Evolutionary conservation across 495 filamentous ascomycete genomes (phyloP), one percentile per base, ranked within the genome.

Genomic region (Saxophila tyrrhenica): DNA sequence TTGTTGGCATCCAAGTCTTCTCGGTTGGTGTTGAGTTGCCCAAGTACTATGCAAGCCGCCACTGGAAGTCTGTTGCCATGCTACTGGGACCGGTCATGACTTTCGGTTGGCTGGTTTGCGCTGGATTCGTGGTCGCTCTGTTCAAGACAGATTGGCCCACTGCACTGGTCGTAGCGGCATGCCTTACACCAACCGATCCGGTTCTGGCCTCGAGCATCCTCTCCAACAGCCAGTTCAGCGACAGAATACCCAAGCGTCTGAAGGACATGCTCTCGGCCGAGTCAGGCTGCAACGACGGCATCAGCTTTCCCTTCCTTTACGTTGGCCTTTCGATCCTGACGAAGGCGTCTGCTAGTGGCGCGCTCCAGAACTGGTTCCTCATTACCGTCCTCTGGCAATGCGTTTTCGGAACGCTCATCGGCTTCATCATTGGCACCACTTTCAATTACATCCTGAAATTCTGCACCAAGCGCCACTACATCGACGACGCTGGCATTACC

Each of bases 381-480:
- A 66, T 70, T 46, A 76, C 72, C 42, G 59, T 78, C 17, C 64
- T 77, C 19, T 78, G 72, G 68, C 73, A 78, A 62, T 76, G 73
- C 54, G 45, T 58, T 3, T 50, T 75, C 9, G 73, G 74, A 9
- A 61, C 66, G n/a, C 0, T 62, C 13, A 47, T 73, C 23, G 73
- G 74, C 0, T 43, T 75, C 2, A 21, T 69, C 2, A 60, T 78
- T 15, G 73, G 75, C 20, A 57, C 58, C 20, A 15, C 51, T 21
- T 67, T 69, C 41, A 75, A 77, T 45, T 58, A 62, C 1, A 38
- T 70, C 22, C 70, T 76, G 17, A 64, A 67, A 9, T 70, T 72
- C 55, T 57, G 65, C 11, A 59, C 71, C 44, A 35, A 48, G 1
- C 49, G 62, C 17, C 48, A 62, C 13, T 72, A 69, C 43, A 71